Base-by-base conservation (phyloP, 352 stramenopile genomes). In the Elongisporangium undulatum region DNA sequence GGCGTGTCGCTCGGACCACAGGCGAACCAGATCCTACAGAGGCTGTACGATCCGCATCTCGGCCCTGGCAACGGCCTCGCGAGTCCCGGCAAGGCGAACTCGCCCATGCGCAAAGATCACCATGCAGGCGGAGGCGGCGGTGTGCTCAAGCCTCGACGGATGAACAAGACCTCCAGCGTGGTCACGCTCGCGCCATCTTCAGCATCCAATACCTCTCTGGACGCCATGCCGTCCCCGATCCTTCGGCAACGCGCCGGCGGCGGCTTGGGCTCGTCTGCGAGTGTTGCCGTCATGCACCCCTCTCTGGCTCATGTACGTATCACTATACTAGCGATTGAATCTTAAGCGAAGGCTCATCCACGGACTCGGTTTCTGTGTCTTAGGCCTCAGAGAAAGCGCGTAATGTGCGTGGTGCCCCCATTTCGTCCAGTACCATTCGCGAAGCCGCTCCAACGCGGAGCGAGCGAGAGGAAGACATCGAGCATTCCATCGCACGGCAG, bases 31-130 rank as follows among this genome's bases (percentile, higher is more conserved):
- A 90, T 90, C 58, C 64, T 87, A 34, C 80, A 90, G 63, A 74
- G 80, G 15, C 61, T 90, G 2, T 90, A 90, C 24, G 80, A 88
- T 49, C 80, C 80, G 4, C 76, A 86, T 24, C 64, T 88, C 23
- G 80, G 76, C 0, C 72, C 78, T 24, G 38, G 20, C 41, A 21
- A 7, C 16, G 19, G 29, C n/a, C 2, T 39, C 29, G n/a, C 48
- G 1, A 62, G 56, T 23, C 56, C 56, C 8, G 21, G 19, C 4
- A 62, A 56, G 20, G 26, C 12, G n/a, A 17, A 45, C 13, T 45
- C 34, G 10, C 34, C 34, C 34, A 45, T 45, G 34, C 34, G 34
- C 13, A 45, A 45, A 45, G 34, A 45, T 45, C 34, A 45, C 12
- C 34, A 16, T 2, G 26, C 39, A 20, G 38, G 12, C 4, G 55